Base-by-base conservation (phyloP, 768 basidiomycete genomes). In the Suillus paluster region DNA sequence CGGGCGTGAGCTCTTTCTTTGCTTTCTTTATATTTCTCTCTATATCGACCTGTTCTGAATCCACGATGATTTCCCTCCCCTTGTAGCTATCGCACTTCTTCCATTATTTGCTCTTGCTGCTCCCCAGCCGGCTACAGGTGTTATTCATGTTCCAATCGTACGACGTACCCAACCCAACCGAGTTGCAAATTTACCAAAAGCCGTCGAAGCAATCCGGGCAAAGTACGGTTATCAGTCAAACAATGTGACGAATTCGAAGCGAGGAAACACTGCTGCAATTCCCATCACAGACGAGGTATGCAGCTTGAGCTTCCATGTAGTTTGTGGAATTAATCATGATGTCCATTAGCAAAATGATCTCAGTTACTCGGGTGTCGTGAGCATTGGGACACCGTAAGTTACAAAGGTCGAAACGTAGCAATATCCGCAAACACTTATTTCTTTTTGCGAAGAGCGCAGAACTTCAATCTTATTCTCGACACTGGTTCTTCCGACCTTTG, bases 401-500 rank as follows among this genome's bases (percentile, higher is more conserved):
- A 42, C 66, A 21, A n/a, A n/a, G 36, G 5, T 53, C n/a, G 1
- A 36, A 36, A 23, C 19, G 5, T 23, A 10, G 4, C 27, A 50
- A 38, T 36, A 11, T 46, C 17, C 59, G 34, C 38, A 61, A 62
- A 50, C 67, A 65, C 7, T 68, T 58, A 39, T 14, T 17, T 41
- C n/a, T 44, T 60, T 30, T 3, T 30, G 44, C 34, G 1, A 34
- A 90, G 88, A 14, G 73, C 87, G 0, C 93, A 95, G 73, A 45
- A 77, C 3, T 90, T 97, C 70, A 80, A 87, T 58, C 80, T 97
- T 59, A 86, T 97, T 59, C 84, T 98, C 38, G 97, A 98, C 74
- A 98, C 97, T 0, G 95, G 95, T 15, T 94, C 91, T 0, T 87
- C 87, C 23, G 97, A 98, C 75, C 79, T 98, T 5, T 99, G 95